These are phyloP conservation scores for Panus rudis DNA, from an alignment of 768 basidiomycete species.

Conservation along the genomic window DNA sequence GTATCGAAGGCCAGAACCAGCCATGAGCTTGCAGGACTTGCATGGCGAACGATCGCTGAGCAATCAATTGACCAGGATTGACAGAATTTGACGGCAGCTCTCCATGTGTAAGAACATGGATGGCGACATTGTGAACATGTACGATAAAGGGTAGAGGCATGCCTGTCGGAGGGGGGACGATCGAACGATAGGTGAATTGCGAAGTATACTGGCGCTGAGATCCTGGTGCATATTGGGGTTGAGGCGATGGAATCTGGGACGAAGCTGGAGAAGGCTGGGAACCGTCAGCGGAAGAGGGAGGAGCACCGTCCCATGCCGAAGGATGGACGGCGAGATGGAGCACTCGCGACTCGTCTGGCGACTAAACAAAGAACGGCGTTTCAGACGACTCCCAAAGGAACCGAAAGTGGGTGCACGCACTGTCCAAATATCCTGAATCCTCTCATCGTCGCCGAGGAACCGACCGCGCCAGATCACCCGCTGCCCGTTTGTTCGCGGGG, in stretches of 20 bases:
- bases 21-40: constrained; percentile 27
- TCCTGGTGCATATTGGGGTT: constrained; percentile 7
- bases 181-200: neutral
- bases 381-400: neutral
- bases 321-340: constrained; percentile 78
- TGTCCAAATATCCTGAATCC: constrained; percentile 64
- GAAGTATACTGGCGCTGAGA: constrained; percentile 6
- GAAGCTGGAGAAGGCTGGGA: constrained; percentile 12
- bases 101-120: constrained; percentile 13
- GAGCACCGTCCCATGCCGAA: constrained; percentile 59
- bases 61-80: constrained; percentile 12
- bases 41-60: constrained; percentile 15
- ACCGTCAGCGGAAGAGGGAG: constrained; percentile 30
- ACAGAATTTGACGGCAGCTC: constrained; percentile 1
- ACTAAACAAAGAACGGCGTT: constrained; percentile 28
- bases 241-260: constrained; percentile 2
- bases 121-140: constrained; percentile 21
- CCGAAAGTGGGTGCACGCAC: constrained; percentile 27
- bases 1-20: constrained; percentile 36
- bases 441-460: constrained; percentile 56
- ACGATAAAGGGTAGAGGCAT: constrained; percentile 15
- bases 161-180: neutral
- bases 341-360: constrained; percentile 47
- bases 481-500: constrained; percentile 64
- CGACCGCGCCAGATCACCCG: constrained; percentile 73